Evolutionary conservation across 345 rosid genomes (phyloP), one percentile per base, ranked within the genome.

Genomic region (Syzygium aromaticum): DNA sequence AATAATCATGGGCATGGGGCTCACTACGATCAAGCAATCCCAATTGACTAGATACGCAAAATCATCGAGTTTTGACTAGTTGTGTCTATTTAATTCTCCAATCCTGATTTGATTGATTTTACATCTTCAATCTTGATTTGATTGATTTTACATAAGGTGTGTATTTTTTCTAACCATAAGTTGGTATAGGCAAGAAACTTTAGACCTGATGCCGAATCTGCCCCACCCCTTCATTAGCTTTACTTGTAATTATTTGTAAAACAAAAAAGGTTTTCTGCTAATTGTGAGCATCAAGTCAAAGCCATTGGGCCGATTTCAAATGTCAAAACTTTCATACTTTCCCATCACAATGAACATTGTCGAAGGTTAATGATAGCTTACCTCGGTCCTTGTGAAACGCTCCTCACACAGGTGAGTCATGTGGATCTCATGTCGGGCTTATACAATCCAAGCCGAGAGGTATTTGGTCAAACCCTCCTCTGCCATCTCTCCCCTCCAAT

Each of bases 371-470:
- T 73, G 22, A 22, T 19, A 38, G 7, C 0, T 23, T 56, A 56
- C n/a, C 8, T 9, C 11, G 5, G 61, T 33, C 25, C 49, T 38
- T 19, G 27, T 0, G 27, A 73, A 33, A 38, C 0, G 0, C 12
- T 19, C 49, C 14, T 38, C 43, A 40, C 43, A 40, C 43, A 5
- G 6, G 6, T 1, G 2, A 9, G 6, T 38, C 14, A 38, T 38
- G 80, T 19, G 49, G 38, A 1, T 73, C 49, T 73, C 27, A 10
- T 3, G 1, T 33, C 1, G 7, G 15, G 10, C 27, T 38, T 38
- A 19, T 9, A 14, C 2, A 9, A 38, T 3, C 2, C 6, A 33
- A 33, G 8, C 0, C 0, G 0, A 33, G 14, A 73, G 8, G 6
- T 10, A 56, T 23, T 56, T 10, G n/a, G 11, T 22, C 11, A 56